Evolutionary conservation across 1,139 yeast genomes (phyloP), one percentile per base, ranked within the genome.

Genomic region (Protomyces inundatus): DNA sequence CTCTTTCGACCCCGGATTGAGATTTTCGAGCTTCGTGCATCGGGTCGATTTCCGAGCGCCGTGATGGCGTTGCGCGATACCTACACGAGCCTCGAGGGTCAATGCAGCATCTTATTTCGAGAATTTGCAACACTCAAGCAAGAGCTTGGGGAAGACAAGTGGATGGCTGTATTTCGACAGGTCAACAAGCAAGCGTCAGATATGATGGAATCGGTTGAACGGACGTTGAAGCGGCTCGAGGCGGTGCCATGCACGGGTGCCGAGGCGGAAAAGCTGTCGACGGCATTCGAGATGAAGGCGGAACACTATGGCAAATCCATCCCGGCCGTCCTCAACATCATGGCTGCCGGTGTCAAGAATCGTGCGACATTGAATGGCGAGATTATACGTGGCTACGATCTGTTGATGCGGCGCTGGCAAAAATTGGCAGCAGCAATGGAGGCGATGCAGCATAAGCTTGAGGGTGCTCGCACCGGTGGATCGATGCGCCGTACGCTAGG

Each of bases 131-230:
- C 40, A 10, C 23, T 60, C 50, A 60, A 54, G 50, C 40, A 60
- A 48, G 64, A 60, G 40, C 33, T 60, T 46, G 56, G 42, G 12
- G 58, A 60, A 34, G 64, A 60, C 35, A 54, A 60, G 12, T 60
- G 64, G 64, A 23, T 54, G 48, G 64, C 58, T 7, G 64, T 60
- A 23, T 60, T 54, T 33, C 54, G 64, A 36, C 58, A 54, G 12
- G 64, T 54, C 42, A 46, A 54, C 42, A 54, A 48, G 40, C 64
- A 60, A 32, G 58, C 58, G 6, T 32, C 58, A 6, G 64, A 60
- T 33, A 60, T 60, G 64, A 53, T 60, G 58, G 48, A 37, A 14
- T 60, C 64, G n/a, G 34, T 60, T 33, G 39, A 46, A 16, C 55
- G 64, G 12, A 60, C 58, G 6, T 33, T 46, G 3, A 54, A 37